Evolutionary conservation across 2,329 filamentous ascomycete species (phyloP), one percentile per base, ranked within the genome.

Genomic region (Phyllosticta paracitricarpa): DNA sequence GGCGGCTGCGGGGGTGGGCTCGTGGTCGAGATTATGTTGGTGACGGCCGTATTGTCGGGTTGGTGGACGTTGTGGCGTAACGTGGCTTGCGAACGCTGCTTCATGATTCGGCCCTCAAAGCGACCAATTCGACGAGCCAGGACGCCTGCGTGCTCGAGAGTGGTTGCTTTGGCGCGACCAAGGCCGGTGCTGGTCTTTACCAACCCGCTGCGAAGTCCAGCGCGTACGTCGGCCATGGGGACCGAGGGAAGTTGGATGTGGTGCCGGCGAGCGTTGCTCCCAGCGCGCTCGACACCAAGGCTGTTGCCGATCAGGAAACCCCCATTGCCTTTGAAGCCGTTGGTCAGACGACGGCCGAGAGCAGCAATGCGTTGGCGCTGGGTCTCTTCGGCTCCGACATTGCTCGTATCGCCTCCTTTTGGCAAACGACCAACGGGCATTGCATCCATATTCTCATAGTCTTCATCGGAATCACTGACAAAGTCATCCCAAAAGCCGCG

Each of bases 401-500:
- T 73, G 51, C 73, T 76, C 0, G 77, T 80, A 62, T 81, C 78
- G 33, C 78, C 78, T 5, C 78, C 78, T 14, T 65, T 65, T 0
- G 78, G 78, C 0, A 80, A 69, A 0, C 65, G 56, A 12, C 51
- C 51, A 19, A 62, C 25, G 64, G 65, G 61, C 17, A 30, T 52
- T 9, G 24, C 48, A 6, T 61, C 30, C 9, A 68, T 66, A 8
- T 72, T 68, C 35, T 73, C 71, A 22, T 65, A 64, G 19, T 70
- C 71, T 19, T 73, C 70, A 8, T 77, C 73, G 25, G 68, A 74
- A 60, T 75, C 73, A n/a, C 71, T 70, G 24, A 35, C 30, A 58
- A 75, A 82, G 51, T 81, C 81, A 51, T 85, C 82, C 83, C 83
- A 86, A 70, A 86, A 85, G n/a, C 79, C 79, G 48, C 80, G 79